Evolutionary conservation across 805 yeast species (phyloP), one percentile per base, ranked within the genome.

Genomic region (Kuraishia borneana): DNA sequence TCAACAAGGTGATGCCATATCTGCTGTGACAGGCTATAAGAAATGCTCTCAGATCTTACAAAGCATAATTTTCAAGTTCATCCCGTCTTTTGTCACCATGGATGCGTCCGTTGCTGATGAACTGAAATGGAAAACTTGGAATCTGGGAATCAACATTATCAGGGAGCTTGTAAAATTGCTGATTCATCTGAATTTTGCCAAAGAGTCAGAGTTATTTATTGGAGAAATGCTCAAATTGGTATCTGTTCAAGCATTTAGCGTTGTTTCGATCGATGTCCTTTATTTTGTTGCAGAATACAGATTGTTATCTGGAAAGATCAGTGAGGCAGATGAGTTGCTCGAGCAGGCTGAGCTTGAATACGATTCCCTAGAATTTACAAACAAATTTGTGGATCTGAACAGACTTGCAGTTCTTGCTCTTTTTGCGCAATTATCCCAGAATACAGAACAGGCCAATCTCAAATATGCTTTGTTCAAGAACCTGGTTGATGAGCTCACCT

Each of bases 201-300:
- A 71, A 40, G 85, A 80, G 36, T 64, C 76, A 31, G 63, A 66
- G 2, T 74, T 63, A 46, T 79, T 67, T 50, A 41, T 65, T 3
- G 57, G 58, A 5, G 88, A 81, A 42, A 57, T 71, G 25, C 51
- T 54, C 5, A 59, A 55, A 23, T 46, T 72, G 9, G 46, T 65
- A 13, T 44, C 53, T 1, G 41, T 43, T 6, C 53, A 48, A 12
- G 43, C 47, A 4, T 58, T 63, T 0, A 26, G 54, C 6, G 35
- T 42, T 21, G 36, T 53, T n/a, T 42, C 39, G 32, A 44, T 47
- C 34, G 34, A 37, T 8, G 36, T 37, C 23, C 42, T 31, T 18
- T 45, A 46, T 26, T 39, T 35, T 10, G 34, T 51, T 12, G 39
- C 61, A 1, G 42, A 42, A 13, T 49, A 43, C 26, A 38, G 50